These are phyloP conservation scores for Mycena alexandri DNA, from an alignment of 768 basidiomycete genomes.

Conservation along the genomic window DNA sequence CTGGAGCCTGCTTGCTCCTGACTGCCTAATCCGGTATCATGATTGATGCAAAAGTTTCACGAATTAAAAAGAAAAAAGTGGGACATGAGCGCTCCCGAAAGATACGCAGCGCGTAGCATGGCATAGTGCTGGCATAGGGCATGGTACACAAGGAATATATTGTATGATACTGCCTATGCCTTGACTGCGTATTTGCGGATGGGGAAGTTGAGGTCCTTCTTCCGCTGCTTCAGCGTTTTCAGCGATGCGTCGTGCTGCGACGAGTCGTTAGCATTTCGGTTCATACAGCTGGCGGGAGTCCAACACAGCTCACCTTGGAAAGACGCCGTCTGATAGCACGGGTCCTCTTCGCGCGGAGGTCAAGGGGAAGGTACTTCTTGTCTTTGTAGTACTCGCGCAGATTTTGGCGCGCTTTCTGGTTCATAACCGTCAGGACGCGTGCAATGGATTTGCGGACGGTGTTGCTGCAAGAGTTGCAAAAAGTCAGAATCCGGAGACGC, in stretches of 20 bases:
- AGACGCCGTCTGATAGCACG: slow-evolving; percentile 97
- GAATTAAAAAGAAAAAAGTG: no score
- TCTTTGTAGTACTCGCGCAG: slow-evolving; percentile 97
- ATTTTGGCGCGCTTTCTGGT: slow-evolving; percentile 97
- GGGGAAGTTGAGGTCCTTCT: slow-evolving; percentile 97
- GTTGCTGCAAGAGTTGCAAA: slow-evolving; percentile 66
- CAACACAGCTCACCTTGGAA: slow-evolving; percentile 79
- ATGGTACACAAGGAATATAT: slow-evolving; percentile 29
- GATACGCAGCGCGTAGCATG: slow-evolving; percentile 10
- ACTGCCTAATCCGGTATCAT: background rate
- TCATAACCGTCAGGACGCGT: slow-evolving; percentile 97
- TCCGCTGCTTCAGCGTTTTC: slow-evolving; percentile 93
- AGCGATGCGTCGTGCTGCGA: slow-evolving; percentile 82
- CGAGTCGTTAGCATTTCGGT: background rate
- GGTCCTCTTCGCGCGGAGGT: slow-evolving; percentile 98
- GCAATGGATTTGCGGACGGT: slow-evolving; percentile 99
- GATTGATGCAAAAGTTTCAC: no score
- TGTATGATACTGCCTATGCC: slow-evolving; percentile 65
- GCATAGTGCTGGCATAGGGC: slow-evolving; percentile 32
- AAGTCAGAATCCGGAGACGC: slow-evolving; percentile 6
- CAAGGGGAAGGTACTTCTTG: slow-evolving; percentile 97
- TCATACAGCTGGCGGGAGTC: background rate
- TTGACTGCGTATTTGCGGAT: slow-evolving; percentile 95
- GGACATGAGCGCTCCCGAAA: background rate
- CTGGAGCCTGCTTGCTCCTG: no score